phyloP scores from a whole-genome alignment of 1,284 basidiomycete genomes.

The Cryptococcus amylolentus region DNA sequence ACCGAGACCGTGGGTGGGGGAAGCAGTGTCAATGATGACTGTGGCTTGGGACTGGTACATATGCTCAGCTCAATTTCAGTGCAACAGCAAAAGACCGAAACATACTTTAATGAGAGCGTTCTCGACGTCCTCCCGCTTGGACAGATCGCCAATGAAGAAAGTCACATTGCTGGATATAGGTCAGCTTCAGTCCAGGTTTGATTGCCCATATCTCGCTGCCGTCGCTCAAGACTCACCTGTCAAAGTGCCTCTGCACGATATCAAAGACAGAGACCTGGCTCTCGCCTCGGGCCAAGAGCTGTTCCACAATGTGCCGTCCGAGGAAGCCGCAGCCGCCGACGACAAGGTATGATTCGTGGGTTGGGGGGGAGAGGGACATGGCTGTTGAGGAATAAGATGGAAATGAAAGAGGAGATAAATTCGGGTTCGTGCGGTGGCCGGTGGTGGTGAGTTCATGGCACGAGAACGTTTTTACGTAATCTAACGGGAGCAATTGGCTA shows the following conservation, averaged over 20 bases:
- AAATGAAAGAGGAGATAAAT: background rate
- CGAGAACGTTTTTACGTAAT: too few species aligned
- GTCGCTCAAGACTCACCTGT: conserved; percentile 49
- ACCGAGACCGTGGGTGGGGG: conserved; percentile 72
- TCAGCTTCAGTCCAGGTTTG: background rate
- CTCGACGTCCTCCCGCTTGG: conserved; percentile 66
- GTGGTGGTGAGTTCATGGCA: too few species aligned
- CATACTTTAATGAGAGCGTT: conserved; percentile 69
- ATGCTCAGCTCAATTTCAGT: background rate
- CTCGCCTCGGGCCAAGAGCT: conserved; percentile 72
- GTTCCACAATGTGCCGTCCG: conserved; percentile 82
- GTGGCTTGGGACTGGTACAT: conserved; percentile 67
- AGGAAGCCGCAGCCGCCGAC: conserved; percentile 91
- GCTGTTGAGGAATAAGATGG: background rate
- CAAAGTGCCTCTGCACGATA: conserved; percentile 76
- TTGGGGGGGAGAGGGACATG: conserved; percentile 8
- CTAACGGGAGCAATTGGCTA: too few species aligned
- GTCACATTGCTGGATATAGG: conserved; percentile 60
- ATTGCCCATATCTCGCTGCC: background rate
- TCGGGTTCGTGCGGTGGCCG: too few species aligned
- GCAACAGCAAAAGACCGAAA: conserved; percentile 9
- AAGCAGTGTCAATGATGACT: conserved; percentile 93
- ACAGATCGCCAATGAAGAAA: conserved; percentile 83
- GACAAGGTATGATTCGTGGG: conserved; percentile 57
- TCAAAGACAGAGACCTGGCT: conserved; percentile 74